Evolutionary conservation across 2,329 filamentous ascomycete species (phyloP), one percentile per base, ranked within the genome.

Genomic region (Lachnellula cervina): DNA sequence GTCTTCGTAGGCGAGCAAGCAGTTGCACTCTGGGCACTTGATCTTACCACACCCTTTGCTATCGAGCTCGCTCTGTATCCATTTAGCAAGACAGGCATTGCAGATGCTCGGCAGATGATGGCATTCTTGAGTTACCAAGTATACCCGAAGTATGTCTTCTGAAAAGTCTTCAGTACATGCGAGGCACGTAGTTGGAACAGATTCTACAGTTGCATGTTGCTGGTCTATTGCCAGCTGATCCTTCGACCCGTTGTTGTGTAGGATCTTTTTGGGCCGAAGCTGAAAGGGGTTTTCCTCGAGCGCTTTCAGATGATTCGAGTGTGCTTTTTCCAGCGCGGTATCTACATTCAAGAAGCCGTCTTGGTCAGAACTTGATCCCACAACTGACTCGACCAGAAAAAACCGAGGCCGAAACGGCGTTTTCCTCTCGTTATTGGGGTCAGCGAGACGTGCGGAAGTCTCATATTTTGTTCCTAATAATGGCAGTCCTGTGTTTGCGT

Each of bases 11-110:
- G 55, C 48, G 17, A 61, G 51, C 17, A 40, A 14, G 17, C 45
- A 35, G 13, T 35, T 25, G 49, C 59, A 61, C 51, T 61, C 59
- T 25, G 59, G 59, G 19, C 59, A 61, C 19, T 52, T 55, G 49
- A 61, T 53, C 25, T 57, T 51, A 23, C 59, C 57, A 56, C 59
- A 61, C 13, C 54, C 52, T 40, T 59, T 61, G 34, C n/a, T 53
- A 5, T 55, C 49, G 5, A 61, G 42, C 16, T 57, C 56, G 19
- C 19, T 49, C 19, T 49, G 49, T 14, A 61, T 61, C 23, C 35
- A 57, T 48, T 45, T 55, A 32, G 49, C 32, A 14, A 61, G 32
- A 37, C 59, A 61, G 19, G 13, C 16, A 5, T 14, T n/a, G 19
- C 59, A 61, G 7, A 59, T 45, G 2, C 54, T 55, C 8, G 59